Evolutionary conservation across 257 asterid species (phyloP), one percentile per base, ranked within the genome.

Genomic region (Solanum megistacrolobum): DNA sequence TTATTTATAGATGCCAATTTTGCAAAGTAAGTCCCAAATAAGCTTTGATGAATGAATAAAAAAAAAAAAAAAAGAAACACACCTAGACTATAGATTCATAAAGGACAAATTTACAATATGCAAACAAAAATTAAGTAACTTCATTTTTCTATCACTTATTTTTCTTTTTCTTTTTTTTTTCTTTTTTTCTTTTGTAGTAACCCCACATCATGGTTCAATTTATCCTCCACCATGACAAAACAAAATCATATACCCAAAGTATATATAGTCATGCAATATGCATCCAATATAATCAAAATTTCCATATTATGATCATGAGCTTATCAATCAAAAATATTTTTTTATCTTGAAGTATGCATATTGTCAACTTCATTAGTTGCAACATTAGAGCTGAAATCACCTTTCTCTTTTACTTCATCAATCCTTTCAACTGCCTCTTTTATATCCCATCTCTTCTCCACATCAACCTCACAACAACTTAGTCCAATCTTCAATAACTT

Each of bases 401-500:
- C 93, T 88, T 79, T 91, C 62, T 93, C 98, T 88, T 88, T 93
- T 4, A 97, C 83, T 89, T 92, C 98, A 76, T 95, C 98, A 55
- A 97, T 92, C 91, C 71, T 92, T 83, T 89, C 93, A n/a, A 78
- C 94, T 2, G 89, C 96, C 83, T 94, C 96, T 20, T 74, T 91
- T 0, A 97, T 91, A 73, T 97, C 99, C 74, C 92, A 94, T 90
- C 99, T 88, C 85, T 65, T 88, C 8, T 94, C 98, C 12, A 89
- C 88, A 32, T 96, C 98, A 76, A 32, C 78, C 32, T 88, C 91
- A 83, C 99, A 95, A 83, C 98, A 94, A 6, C 12, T 87, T 69
- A 96, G 38, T 25, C 98, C 99, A 32, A 97, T 92, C 83, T 84
- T 93, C 90, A 97, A 38, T 6, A 96, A 91, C 87, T 93, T 96